Evolutionary conservation across 1,284 basidiomycete species (phyloP).

Genomic region (Xanthoconium separans): DNA sequence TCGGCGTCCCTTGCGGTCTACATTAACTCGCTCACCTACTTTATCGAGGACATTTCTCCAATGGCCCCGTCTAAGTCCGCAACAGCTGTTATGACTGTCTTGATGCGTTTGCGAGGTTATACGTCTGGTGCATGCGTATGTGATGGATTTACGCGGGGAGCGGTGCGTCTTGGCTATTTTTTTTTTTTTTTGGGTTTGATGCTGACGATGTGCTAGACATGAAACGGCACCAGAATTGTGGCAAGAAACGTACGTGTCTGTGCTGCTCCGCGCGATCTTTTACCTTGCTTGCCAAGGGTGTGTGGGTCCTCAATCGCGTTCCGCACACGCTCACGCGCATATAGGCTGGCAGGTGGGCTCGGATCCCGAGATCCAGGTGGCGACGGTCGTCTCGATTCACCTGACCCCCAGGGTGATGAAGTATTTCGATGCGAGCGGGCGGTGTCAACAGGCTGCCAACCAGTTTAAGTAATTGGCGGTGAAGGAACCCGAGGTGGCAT

Average conservation of each 20-base stretch:
- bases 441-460: conserved; percentile 89
- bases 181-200: no score
- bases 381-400: conserved; percentile 97
- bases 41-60: conserved; percentile 93
- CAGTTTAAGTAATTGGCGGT: conserved; percentile 90
- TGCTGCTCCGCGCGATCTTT: conserved; percentile 85
- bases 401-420: conserved; percentile 94
- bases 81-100: conserved; percentile 98
- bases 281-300: conserved; percentile 90
- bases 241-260: conserved; percentile 97
- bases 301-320: conserved; percentile 5
- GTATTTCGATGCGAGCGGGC: conserved; percentile 92
- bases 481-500: conserved; percentile 88
- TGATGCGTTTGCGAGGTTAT: conserved; percentile 97
- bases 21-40: conserved; percentile 95
- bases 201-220: conserved; percentile 52
- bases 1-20: conserved; percentile 97
- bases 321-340: not conserved
- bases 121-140: conserved; percentile 96
- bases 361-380: conserved; percentile 98
- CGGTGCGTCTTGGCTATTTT: conserved; percentile 49
- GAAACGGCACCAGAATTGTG: conserved; percentile 92
- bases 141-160: conserved; percentile 93
- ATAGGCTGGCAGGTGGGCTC: conserved; percentile 97
- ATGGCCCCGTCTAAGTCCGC: conserved; percentile 81